phyloP scores from a whole-genome alignment of 2,329 filamentous ascomycete genomes.

The Cordyceps militaris region DNA sequence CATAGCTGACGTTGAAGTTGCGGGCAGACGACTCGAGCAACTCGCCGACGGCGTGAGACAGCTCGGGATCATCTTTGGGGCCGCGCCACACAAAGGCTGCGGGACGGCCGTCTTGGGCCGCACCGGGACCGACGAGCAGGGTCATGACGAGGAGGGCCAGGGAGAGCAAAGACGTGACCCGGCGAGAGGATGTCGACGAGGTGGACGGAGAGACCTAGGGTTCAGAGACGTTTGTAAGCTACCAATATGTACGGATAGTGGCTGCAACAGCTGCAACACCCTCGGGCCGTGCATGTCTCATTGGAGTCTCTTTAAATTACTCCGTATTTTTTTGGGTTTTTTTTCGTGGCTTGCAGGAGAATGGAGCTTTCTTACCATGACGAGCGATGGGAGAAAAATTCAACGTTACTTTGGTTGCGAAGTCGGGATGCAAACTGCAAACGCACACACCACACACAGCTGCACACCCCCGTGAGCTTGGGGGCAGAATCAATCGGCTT shows the following conservation, averaged over 20 bases:
- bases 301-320: too few relatives aligned
- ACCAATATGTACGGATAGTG: not conserved
- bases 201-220: not conserved
- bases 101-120: not conserved
- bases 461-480: not conserved
- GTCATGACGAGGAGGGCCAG: not conserved
- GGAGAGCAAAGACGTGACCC: not conserved
- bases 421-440: too few relatives aligned
- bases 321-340: not conserved
- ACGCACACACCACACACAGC: not conserved
- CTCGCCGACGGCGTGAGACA: conserved; percentile 16
- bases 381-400: not conserved
- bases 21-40: conserved; percentile 17
- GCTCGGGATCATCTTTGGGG: conserved; percentile 15
- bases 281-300: not conserved
- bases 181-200: not conserved
- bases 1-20: conserved; percentile 18
- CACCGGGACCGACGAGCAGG: conserved; percentile 1
- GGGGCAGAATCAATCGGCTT: not conserved
- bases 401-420: not conserved
- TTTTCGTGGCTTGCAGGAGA: conserved; percentile 6
- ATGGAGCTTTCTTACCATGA: conserved; percentile 4
- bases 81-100: conserved; percentile 19
- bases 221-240: not conserved
- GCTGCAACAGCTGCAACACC: not conserved